Evolutionary conservation across 2,329 filamentous ascomycete species (phyloP), one percentile per base, ranked within the genome.

Genomic region (Epichloe glyceriae): DNA sequence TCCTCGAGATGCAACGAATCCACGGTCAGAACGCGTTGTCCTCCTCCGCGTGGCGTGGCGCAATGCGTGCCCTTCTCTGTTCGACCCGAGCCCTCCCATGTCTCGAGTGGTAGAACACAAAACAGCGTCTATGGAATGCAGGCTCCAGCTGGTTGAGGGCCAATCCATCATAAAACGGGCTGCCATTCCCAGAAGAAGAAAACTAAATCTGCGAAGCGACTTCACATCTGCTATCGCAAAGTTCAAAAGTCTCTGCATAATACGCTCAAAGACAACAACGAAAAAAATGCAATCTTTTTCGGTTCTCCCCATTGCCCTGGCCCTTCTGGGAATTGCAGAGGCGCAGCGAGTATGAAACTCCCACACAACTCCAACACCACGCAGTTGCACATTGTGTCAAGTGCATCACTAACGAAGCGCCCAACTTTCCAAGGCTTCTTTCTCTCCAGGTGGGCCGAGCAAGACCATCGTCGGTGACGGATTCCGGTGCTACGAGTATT

Each of bases 241-340:
- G 22, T 2, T 26, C 22, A 26, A 2, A 2, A 7, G 22, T 26
- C 22, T 26, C 22, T 26, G 22, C 22, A 26, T 6, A 26, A 26
- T 38, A 38, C 5, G 7, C 35, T n/a, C 14, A 38, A 38, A n/a
- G 3, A 14, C 35, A 22, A 5, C 7, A 3, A n/a, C n/a, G n/a
- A 42, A 10, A 3, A 5, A 42, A 17, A 42, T 42, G 40, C 40
- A 42, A 10, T 42, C 4, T 22, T 42, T 17, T 5, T 3, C 78
- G 73, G 0, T 42, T 6, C 17, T 42, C 11, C 11, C 40, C 3
- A 14, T 42, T 17, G 40, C n/a, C 17, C 40, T 42, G n/a, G 19
- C 40, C 40, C n/a, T 42, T 42, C n/a, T 42, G n/a, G 40, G 40
- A 19, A 17, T 20, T 20, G 40, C 40, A 42, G 40, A 42, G 20